Base-by-base conservation (phyloP, 1,284 basidiomycete genomes). In the Cutaneotrichosporon cavernicola region DNA sequence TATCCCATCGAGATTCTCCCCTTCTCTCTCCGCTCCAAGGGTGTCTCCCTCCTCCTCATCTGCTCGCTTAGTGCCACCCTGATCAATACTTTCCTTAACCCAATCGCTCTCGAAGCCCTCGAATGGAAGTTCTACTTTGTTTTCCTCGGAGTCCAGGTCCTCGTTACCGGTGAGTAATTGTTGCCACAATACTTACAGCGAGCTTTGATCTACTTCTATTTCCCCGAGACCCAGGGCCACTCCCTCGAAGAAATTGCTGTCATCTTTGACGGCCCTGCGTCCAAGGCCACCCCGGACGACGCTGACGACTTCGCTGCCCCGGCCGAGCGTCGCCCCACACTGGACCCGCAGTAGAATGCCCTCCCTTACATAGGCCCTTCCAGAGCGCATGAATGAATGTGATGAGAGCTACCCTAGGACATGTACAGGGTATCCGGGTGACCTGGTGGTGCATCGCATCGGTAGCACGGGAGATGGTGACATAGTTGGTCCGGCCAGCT, bases 1-100 rank as follows among this genome's bases (percentile, higher is more conserved):
- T 90, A 71, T 59, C 63, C 68, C 2, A 65, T 68, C 57, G 72
- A 73, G 58, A 70, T 73, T 40, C 58, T 71, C 32, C 70, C 70
- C 0, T 73, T 65, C 59, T 61, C 61, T 14, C 60, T 70, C 5
- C 69, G 72, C n/a, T 67, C 65, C 47, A 73, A 73, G 56, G 70
- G 70, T 21, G 59, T 71, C 14, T 66, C 70, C 11, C 64, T 73
- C 56, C 63, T 60, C 47, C 62, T 60, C 9, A 50, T 50, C 11
- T 58, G 56, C 38, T 36, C 50, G 50, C 38, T 62, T 49, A 47
- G 55, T 21, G 56, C 56, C 38, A 56, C 51, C 21, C 58, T 47
- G 16, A 34, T 56, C 55, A 58, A 53, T 38, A n/a, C 52, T 36
- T 62, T 52, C 21, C 38, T 62, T n/a, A 58, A 56, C 40, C 61